Evolutionary conservation across 805 yeast species (phyloP).

Genomic region (Cyberlindnera americana): DNA sequence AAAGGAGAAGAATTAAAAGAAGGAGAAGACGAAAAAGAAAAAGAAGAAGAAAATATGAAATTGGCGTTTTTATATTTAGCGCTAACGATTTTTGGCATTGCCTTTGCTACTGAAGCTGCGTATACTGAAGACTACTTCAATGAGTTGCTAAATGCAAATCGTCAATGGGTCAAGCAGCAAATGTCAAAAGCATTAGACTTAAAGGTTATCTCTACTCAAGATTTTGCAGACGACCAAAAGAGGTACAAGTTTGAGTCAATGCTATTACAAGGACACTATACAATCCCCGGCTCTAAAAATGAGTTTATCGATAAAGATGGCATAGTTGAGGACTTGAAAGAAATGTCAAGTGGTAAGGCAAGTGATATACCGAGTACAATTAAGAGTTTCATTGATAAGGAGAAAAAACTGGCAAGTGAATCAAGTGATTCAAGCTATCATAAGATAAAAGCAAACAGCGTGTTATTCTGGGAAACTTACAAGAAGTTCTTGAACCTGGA

Average conservation of each 20-base stretch:
- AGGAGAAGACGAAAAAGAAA: too few species aligned
- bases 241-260: constrained; percentile 9
- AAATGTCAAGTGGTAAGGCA: constrained; percentile 1
- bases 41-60: too few species aligned
- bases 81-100: too few species aligned
- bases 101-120: too few species aligned
- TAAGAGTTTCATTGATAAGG: not conserved
- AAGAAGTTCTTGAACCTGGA: constrained; percentile 7
- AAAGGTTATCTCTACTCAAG: constrained; percentile 5
- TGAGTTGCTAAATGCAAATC: constrained; percentile 1
- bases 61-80: too few species aligned
- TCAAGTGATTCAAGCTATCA: constrained; percentile 6
- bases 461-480: constrained; percentile 12
- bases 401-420: constrained; percentile 6
- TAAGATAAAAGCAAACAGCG: constrained; percentile 5
- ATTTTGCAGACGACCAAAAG: constrained; percentile 3
- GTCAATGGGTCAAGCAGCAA: constrained; percentile 8
- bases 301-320: constrained; percentile 5
- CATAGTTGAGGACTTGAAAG: constrained; percentile 3
- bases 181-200: constrained; percentile 7
- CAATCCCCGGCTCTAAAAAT: constrained; percentile 2
- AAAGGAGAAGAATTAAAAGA: too few species aligned
- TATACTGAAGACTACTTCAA: constrained; percentile 8
- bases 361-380: not conserved
- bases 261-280: constrained; percentile 9